Percentiles rank a stretch among this genome's conserved stretches.
phyloP scores from a whole-genome alignment of 176 grass and related monocot genomes.

The Pharus latifolius region DNA sequence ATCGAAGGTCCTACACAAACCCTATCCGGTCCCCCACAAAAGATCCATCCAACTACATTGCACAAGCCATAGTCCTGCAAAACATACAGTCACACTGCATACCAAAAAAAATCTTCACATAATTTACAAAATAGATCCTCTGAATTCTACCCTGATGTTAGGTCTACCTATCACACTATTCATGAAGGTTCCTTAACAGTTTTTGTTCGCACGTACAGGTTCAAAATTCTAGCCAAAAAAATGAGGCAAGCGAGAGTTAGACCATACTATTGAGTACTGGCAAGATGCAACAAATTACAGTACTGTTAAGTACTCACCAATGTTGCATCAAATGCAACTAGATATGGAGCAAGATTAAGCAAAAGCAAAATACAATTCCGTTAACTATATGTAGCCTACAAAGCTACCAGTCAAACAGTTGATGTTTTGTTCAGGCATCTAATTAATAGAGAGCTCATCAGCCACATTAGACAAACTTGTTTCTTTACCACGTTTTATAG shows the following conservation, averaged over 20 bases:
- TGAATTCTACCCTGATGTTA: neutral
- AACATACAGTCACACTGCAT: neutral
- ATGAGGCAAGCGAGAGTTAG: neutral
- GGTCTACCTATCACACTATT: neutral
- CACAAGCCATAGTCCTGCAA: neutral
- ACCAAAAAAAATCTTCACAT: neutral
- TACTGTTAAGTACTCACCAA: neutral
- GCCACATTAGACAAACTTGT: neutral
- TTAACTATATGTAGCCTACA: slow-evolving; percentile 13
- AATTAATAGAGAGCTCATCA: neutral
- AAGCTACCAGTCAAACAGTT: neutral
- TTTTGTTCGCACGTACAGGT: neutral
- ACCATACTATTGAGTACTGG: neutral
- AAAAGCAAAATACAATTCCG: slow-evolving; percentile 10
- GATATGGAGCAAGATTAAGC: neutral
- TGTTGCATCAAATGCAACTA: neutral
- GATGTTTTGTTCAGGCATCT: neutral
- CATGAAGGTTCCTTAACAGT: neutral
- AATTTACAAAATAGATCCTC: neutral
- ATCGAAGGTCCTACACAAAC: neutral
- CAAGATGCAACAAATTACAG: neutral
- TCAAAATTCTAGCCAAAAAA: neutral
- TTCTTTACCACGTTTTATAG: neutral
- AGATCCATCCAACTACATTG: neutral
- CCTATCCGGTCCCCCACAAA: neutral